Evolutionary conservation across 225 moss, liverwort and hornwort genomes (phyloP).

Genomic region (Marchantia paleacea): DNA sequence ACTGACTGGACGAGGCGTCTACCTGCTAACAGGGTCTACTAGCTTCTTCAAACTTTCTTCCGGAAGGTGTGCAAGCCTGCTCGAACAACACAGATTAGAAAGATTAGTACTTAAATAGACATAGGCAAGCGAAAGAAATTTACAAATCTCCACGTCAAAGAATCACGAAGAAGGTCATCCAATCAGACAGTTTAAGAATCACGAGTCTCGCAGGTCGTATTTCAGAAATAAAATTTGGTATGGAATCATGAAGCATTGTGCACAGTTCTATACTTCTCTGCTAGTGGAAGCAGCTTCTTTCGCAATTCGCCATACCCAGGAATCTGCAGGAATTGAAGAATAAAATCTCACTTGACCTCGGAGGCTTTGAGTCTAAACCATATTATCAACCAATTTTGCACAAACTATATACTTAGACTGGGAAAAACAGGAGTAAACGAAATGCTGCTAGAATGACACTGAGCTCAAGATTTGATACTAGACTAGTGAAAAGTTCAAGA

Average conservation of each 20-base stretch:
- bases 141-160: background rate
- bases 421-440: background rate
- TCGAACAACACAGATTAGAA: constrained; percentile 11
- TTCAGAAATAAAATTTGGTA: background rate
- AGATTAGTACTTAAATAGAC: background rate
- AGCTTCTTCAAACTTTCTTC: constrained; percentile 55
- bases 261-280: constrained; percentile 55
- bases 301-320: constrained; percentile 68
- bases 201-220: background rate
- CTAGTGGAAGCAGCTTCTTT: constrained; percentile 70
- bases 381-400: background rate
- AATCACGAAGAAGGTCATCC: background rate
- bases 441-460: background rate
- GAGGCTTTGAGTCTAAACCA: background rate
- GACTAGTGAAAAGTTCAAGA: background rate
- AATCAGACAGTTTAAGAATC: background rate
- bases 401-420: background rate
- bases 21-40: constrained; percentile 85
- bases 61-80: constrained; percentile 78
- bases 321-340: constrained; percentile 51
- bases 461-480: background rate
- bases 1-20: background rate
- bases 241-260: background rate
- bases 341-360: background rate
- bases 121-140: background rate